phyloP scores from a whole-genome alignment of 1,284 basidiomycete genomes.

The Moesziomyces antarcticus region DNA sequence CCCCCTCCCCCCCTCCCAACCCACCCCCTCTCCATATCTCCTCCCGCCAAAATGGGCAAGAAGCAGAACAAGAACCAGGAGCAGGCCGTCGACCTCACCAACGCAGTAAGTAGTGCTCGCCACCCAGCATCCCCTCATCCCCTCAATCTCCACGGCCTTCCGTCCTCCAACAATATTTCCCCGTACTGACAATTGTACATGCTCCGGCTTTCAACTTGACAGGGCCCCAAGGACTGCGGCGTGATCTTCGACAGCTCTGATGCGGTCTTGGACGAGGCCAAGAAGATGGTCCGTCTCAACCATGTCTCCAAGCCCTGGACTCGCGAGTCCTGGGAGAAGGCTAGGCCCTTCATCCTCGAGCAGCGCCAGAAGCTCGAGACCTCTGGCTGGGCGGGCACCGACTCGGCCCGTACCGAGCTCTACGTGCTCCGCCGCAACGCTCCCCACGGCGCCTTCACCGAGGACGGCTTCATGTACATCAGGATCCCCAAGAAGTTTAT shows the following conservation, averaged over 20 bases:
- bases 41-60: constrained; percentile 51
- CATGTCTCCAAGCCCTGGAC: constrained; percentile 64
- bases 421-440: constrained; percentile 60
- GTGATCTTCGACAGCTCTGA: constrained; percentile 61
- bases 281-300: constrained; percentile 52
- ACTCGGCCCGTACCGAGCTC: constrained; percentile 57
- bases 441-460: constrained; percentile 60
- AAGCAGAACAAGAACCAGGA: constrained; percentile 54
- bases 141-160: not conserved
- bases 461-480: constrained; percentile 64
- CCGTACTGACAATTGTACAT: not conserved
- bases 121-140: not conserved
- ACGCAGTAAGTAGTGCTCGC: constrained; percentile 35
- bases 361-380: constrained; percentile 65
- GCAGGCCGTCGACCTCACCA: constrained; percentile 44
- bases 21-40: constrained; percentile 11
- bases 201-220: constrained; percentile 1
- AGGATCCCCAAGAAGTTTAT: constrained; percentile 63
- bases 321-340: constrained; percentile 64
- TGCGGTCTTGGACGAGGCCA: constrained; percentile 50
- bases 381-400: constrained; percentile 54
- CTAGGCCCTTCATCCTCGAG: constrained; percentile 62
- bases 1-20: constrained; percentile 6
- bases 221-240: constrained; percentile 59
- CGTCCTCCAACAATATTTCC: not conserved